Evolutionary conservation across 306 rosid species (phyloP).

Genomic region (Castanea crenata): DNA sequence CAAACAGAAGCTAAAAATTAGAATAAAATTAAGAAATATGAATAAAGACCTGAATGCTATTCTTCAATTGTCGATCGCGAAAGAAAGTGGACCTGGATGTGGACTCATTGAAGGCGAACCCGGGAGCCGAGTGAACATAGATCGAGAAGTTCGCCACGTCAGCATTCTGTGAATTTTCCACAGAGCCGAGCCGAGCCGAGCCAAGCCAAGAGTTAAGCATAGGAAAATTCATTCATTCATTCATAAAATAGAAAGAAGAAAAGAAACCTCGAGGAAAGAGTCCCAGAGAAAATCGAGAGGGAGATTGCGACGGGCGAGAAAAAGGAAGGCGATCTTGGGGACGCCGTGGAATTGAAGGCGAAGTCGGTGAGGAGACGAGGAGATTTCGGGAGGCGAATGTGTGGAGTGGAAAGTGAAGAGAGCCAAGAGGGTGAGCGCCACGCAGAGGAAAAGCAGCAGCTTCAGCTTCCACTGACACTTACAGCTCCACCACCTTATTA

Average conservation of each 20-base stretch:
- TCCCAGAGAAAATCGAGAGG: constrained; percentile 98
- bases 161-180: constrained; percentile 33
- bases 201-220: constrained; percentile 4
- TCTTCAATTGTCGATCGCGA: constrained; percentile 41
- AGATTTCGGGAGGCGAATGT: constrained; percentile 36
- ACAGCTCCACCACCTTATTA: constrained; percentile 30
- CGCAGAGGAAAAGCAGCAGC: constrained; percentile 45
- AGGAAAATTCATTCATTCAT: not conserved
- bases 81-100: constrained; percentile 43
- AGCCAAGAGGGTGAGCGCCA: constrained; percentile 49
- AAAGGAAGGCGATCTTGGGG: constrained; percentile 84
- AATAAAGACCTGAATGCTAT: constrained; percentile 46
- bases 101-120: constrained; percentile 47
- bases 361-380: constrained; percentile 28
- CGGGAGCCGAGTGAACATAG: constrained; percentile 54
- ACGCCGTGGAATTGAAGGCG: constrained; percentile 41
- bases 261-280: constrained; percentile 69
- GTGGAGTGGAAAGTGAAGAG: constrained; percentile 50
- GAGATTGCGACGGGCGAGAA: constrained; percentile 71
- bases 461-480: constrained; percentile 22
- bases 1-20: not conserved
- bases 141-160: constrained; percentile 54
- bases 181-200: not conserved
- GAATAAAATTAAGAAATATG: not conserved
- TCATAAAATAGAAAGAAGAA: not conserved